Percentiles rank a stretch among this genome's conserved stretches.
Conservation (phyloP, 2,329 filamentous ascomycete genomes). For the Niveomyces coronatus region DNA sequence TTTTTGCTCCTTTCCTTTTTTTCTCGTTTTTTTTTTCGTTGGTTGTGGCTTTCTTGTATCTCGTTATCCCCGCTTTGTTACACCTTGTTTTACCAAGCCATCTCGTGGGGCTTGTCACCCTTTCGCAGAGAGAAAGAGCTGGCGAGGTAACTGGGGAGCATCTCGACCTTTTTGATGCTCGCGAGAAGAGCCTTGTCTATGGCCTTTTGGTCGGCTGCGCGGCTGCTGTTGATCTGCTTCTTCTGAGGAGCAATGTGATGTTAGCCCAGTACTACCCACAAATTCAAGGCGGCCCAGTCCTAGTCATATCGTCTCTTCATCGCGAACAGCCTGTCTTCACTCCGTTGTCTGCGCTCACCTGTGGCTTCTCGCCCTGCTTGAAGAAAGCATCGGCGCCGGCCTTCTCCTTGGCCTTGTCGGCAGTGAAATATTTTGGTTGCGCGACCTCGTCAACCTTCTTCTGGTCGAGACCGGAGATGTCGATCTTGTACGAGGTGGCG, state of each 20-base stretch:
- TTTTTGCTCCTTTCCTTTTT: slow-evolving; percentile 16
- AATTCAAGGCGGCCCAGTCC: too few relatives aligned
- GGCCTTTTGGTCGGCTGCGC: slow-evolving; percentile 95
- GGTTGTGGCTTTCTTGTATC: too few relatives aligned
- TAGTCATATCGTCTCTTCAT: too few relatives aligned
- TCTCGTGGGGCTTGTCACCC: slow-evolving; percentile 99
- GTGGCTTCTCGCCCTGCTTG: slow-evolving; percentile 95
- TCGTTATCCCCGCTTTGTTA: slow-evolving; percentile 16
- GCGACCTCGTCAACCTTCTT: slow-evolving; percentile 78
- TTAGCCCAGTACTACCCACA: too few relatives aligned
- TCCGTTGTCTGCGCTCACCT: too few relatives aligned
- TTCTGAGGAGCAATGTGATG: slow-evolving; percentile 54
- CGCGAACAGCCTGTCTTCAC: slow-evolving; percentile 20
- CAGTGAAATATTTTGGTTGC: slow-evolving; percentile 84
- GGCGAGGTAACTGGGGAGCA: slow-evolving; percentile 87
- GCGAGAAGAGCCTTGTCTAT: slow-evolving; percentile 93
- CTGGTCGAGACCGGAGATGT: slow-evolving; percentile 75
- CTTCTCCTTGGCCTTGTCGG: slow-evolving; percentile 93
- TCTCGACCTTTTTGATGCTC: slow-evolving; percentile 96
- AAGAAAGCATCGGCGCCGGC: slow-evolving; percentile 97
- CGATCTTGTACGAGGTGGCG: slow-evolving; percentile 76
- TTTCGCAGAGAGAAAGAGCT: slow-evolving; percentile 97
- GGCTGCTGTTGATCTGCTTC: slow-evolving; percentile 88
- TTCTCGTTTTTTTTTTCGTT: slow-evolving; percentile 14
- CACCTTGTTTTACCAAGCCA: slow-evolving; percentile 99